Evolutionary conservation across 2,329 filamentous ascomycete genomes (phyloP).

Genomic region (Fusarium sp.): DNA sequence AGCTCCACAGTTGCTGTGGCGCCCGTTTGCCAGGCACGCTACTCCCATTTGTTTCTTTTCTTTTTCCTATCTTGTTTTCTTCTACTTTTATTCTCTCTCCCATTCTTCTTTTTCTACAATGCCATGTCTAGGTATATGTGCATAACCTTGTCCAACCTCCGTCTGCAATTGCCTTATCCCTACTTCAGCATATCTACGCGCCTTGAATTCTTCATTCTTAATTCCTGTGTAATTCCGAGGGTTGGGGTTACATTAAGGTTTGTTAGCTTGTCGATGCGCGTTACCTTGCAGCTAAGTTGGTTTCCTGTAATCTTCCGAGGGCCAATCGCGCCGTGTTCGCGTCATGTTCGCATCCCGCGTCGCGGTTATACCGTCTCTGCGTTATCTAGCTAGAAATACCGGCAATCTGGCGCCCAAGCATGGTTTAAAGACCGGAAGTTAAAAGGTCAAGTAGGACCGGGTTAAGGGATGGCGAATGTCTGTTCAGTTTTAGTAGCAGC

Average conservation of each 20-base stretch:
- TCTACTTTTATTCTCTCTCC: neutral
- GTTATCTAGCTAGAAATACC: neutral
- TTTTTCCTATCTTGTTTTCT: neutral
- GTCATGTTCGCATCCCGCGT: neutral
- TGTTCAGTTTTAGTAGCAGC: neutral
- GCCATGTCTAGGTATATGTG: neutral
- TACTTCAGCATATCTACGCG: neutral
- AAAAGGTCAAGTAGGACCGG: neutral
- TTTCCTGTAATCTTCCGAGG: neutral
- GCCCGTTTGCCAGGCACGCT: neutral
- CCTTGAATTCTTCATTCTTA: neutral
- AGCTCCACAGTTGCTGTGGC: neutral
- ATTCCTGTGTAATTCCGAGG: neutral
- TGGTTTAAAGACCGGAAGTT: neutral
- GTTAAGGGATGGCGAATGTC: neutral
- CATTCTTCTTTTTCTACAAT: neutral
- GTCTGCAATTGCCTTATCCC: neutral
- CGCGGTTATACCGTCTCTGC: neutral
- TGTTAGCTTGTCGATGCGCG: neutral
- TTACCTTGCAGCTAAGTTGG: neutral
- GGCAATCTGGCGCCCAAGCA: neutral
- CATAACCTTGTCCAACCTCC: neutral
- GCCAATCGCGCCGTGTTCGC: neutral
- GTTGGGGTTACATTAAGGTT: neutral
- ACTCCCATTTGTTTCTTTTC: neutral